phyloP scores from a whole-genome alignment of 129 eudicot genomes.

The Chrysanthemum lavandulifolium region DNA sequence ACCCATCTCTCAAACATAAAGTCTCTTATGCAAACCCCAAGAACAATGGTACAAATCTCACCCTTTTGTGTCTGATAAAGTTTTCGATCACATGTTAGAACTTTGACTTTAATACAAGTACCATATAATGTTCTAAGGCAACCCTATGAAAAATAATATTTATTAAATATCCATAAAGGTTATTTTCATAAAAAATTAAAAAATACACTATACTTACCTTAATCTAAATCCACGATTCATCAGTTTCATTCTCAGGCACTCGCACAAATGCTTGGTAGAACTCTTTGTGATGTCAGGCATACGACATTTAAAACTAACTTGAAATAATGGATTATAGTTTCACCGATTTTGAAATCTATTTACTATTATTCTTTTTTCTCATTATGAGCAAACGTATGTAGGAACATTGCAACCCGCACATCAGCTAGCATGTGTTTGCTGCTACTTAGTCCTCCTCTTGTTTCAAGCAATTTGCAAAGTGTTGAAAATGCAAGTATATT shows the following conservation, averaged over 20 bases:
- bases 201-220: not conserved
- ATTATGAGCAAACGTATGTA: not conserved
- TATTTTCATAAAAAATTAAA: no score
- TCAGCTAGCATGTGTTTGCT: not conserved
- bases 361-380: not conserved
- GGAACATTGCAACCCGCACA: not conserved
- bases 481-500: not conserved
- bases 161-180: not conserved
- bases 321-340: no score
- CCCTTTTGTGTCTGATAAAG: not conserved
- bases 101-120: not conserved
- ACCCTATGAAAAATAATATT: not conserved
- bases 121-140: not conserved
- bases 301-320: no score
- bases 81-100: not conserved
- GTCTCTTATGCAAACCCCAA: not conserved
- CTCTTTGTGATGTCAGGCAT: not conserved
- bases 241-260: no score
- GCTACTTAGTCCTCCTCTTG: not conserved
- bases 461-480: not conserved
- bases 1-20: not conserved
- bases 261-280: no score
- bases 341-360: not conserved
- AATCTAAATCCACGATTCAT: not conserved
- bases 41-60: not conserved